These are phyloP conservation scores for Scytalidium lignicola DNA, from an alignment of 2,329 filamentous ascomycete genomes.

Conservation along the genomic window DNA sequence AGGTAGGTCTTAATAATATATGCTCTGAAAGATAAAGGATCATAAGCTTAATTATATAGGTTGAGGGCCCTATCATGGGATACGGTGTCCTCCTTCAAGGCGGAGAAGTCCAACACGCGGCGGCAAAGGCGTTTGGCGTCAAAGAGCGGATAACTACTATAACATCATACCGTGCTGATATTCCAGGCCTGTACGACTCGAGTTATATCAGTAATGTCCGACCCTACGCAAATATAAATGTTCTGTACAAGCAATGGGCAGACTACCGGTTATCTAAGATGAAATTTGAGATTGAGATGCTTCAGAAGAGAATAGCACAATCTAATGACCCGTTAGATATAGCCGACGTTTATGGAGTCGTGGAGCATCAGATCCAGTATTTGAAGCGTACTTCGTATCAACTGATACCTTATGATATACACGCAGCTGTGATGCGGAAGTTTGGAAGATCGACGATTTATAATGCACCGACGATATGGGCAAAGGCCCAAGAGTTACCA, in stretches of 20 bases:
- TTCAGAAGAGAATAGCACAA: constrained; percentile 1
- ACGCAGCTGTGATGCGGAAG: not conserved
- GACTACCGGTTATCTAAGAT: constrained; percentile 18
- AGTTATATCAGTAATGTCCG: constrained; percentile 20
- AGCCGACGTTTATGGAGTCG: not conserved
- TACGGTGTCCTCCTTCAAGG: constrained; percentile 35
- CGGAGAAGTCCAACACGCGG: constrained; percentile 33
- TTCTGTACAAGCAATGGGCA: constrained; percentile 19
- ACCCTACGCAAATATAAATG: constrained; percentile 12
- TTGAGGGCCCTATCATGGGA: constrained; percentile 18
- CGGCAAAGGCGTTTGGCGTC: constrained; percentile 28
- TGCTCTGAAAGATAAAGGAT: not conserved
- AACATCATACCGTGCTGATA: constrained; percentile 31
- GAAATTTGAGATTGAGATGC: constrained; percentile 2
- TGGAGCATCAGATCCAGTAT: constrained; percentile 2
- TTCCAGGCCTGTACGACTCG: constrained; percentile 16
- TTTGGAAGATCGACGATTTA: not conserved
- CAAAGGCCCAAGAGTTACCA: not conserved
- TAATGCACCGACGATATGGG: constrained; percentile 1
- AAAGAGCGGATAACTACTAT: constrained; percentile 35
- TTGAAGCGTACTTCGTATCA: constrained; percentile 5
- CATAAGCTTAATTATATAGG: constrained; percentile 5
- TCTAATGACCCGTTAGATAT: not conserved
- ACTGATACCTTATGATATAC: not conserved
- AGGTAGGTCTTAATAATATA: constrained; percentile 21